These are phyloP conservation scores for Inonotus hispidus DNA, from an alignment of 1,284 basidiomycete species.

Conservation along the genomic window DNA sequence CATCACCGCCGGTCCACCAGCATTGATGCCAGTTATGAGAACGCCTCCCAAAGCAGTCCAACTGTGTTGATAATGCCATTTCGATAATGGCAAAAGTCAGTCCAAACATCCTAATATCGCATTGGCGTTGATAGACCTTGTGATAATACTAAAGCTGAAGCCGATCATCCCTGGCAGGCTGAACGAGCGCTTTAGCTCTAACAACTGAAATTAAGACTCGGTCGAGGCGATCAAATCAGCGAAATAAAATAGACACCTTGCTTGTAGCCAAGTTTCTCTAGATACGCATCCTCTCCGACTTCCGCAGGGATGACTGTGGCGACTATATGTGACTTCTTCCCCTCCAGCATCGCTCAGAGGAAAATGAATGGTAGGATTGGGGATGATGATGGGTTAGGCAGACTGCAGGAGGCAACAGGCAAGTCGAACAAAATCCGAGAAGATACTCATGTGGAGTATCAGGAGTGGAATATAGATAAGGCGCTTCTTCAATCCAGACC, in stretches of 20 bases:
- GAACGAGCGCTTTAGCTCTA: conserved; percentile 17
- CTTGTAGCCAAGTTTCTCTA: conserved; percentile 15
- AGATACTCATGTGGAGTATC: not conserved
- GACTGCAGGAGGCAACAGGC: not conserved
- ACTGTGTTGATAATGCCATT: not conserved
- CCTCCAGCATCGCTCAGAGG: not conserved
- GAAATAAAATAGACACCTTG: conserved; percentile 4
- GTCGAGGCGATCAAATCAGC: not conserved
- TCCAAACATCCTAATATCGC: not conserved
- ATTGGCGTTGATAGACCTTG: conserved; percentile 5
- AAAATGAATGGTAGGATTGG: not conserved
- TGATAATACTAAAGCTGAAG: conserved; percentile 19
- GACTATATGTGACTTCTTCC: not conserved
- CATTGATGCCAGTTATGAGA: conserved; percentile 17
- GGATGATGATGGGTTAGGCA: not conserved
- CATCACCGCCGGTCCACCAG: conserved; percentile 19
- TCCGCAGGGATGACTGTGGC: conserved; percentile 2
- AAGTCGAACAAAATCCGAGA: not conserved
- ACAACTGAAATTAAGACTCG: not conserved
- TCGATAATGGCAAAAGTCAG: too few species aligned
- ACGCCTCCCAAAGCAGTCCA: conserved; percentile 18
- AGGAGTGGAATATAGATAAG: not conserved
- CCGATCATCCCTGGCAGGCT: conserved; percentile 18
- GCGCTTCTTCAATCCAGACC: not conserved
- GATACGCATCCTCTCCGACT: conserved; percentile 13